A percentile compares a stretch with the other conserved stretches of the same genome.
These are phyloP conservation scores for Ramularia collo-cygni DNA, from an alignment of 2,329 filamentous ascomycete species.

Conservation along the genomic window DNA sequence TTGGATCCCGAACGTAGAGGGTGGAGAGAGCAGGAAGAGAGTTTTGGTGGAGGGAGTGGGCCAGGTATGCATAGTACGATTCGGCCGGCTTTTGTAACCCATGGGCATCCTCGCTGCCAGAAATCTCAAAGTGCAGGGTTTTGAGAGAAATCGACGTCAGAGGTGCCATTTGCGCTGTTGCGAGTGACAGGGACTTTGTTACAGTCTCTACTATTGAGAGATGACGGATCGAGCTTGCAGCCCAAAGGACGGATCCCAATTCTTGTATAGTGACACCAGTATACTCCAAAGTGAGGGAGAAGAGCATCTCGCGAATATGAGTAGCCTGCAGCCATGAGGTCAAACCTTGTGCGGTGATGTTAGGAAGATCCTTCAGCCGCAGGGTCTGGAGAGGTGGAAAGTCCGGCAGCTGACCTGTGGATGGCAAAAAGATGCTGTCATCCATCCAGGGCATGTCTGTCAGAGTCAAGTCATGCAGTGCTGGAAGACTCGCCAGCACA, in stretches of 20 bases:
- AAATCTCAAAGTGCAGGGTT: slow-evolving; percentile 78
- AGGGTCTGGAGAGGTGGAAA: slow-evolving; percentile 71
- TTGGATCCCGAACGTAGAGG: slow-evolving; percentile 78
- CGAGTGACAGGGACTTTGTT: slow-evolving; percentile 48
- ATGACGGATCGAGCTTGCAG: slow-evolving; percentile 52
- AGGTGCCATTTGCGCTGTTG: slow-evolving; percentile 48
- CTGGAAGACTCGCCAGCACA: slow-evolving; percentile 60
- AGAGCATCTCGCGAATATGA: slow-evolving; percentile 54
- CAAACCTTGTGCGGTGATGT: slow-evolving; percentile 66
- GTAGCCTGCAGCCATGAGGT: slow-evolving; percentile 58
- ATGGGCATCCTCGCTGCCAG: slow-evolving; percentile 52
- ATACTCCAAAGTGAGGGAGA: slow-evolving; percentile 61
- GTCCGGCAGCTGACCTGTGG: slow-evolving; percentile 55
- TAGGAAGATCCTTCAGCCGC: slow-evolving; percentile 62
- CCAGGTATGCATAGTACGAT: slow-evolving; percentile 78
- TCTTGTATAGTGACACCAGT: slow-evolving; percentile 62
- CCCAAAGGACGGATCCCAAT: slow-evolving; percentile 55
- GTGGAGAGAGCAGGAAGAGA: slow-evolving; percentile 65
- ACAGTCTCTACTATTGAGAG: slow-evolving; percentile 54
- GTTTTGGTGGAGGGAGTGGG: slow-evolving; percentile 70
- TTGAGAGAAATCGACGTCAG: slow-evolving; percentile 62
- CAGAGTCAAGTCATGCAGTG: slow-evolving; percentile 68
- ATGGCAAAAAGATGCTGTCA: slow-evolving; percentile 66
- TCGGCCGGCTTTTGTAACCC: slow-evolving; percentile 48
- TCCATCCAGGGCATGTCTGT: slow-evolving; percentile 62